Base-by-base conservation (phyloP, 2,329 filamentous ascomycete species). In the Colletotrichum destructivum region DNA sequence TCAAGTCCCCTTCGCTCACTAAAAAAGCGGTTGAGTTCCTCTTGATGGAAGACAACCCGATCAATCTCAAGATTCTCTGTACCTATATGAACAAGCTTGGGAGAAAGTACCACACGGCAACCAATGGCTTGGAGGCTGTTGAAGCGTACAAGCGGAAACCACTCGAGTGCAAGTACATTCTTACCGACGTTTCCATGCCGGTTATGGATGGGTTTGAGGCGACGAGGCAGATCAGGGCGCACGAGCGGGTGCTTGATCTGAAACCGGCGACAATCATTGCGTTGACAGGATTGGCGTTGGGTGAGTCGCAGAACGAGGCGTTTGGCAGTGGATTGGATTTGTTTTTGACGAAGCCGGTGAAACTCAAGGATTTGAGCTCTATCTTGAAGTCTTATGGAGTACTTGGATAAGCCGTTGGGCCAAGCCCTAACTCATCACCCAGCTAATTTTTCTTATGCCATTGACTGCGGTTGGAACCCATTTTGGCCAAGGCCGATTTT, bases 181-280 rank as follows among this genome's bases (percentile, higher is more conserved):
- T 84, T 5, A 84, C 82, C 74, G 88, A 90, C 73, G 84, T 89
- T 2, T 88, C 84, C 69, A 90, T 90, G 88, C 88, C 88, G 0
- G 79, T 89, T 3, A 85, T 90, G 75, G 85, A 90, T 73, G 86
- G 86, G 0, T 82, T 88, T 3, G 84, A 84, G n/a, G 83, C 85
- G 0, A 88, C 87, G 4, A 78, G 84, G 2, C 78, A 81, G n/a
- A 88, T 89, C 23, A 81, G 88, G 1, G 80, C 82, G 3, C 80
- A 86, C 42, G 88, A 90, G 75, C 78, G 80, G 6, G 80, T 84
- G 4, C 2, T 18, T 1, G 16, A 23, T 5, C 23, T 57, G 11
- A 18, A 9, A 1, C 83, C 84, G 1, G 82, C 83, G 1, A 79
- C 82, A 2, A 84, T 90, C 44, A 84, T 89, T 31, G 87, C 87